A percentile compares a stretch with the other conserved stretches of the same genome.
Conservation (phyloP, 1,139 yeast genomes). For the Yamadazyma trypodendri region DNA sequence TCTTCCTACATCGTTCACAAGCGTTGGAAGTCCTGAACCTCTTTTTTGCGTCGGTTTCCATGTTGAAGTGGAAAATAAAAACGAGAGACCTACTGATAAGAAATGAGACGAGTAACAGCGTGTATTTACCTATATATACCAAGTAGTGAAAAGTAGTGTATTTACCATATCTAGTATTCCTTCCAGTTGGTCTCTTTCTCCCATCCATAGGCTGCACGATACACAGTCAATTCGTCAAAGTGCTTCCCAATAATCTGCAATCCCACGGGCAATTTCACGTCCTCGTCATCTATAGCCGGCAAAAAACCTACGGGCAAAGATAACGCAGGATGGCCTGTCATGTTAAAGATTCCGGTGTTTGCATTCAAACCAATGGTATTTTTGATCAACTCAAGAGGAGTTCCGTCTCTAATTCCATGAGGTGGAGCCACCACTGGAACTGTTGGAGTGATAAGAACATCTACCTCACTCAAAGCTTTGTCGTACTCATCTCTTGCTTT, state of each 20-base stretch:
- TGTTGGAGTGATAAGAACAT: constrained; percentile 14
- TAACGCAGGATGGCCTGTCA: constrained; percentile 36
- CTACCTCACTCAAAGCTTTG: constrained; percentile 20
- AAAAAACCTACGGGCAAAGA: constrained; percentile 31
- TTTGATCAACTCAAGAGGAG: constrained; percentile 16
- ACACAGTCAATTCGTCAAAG: constrained; percentile 14
- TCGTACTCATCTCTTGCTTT: constrained; percentile 29
- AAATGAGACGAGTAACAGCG: neutral
- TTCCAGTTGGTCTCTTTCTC: constrained; percentile 29
- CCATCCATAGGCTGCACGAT: constrained; percentile 26
- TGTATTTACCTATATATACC: neutral
- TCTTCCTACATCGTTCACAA: constrained; percentile 13
- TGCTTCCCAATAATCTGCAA: constrained; percentile 17
- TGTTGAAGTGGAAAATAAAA: neutral
- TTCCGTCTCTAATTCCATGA: constrained; percentile 14
- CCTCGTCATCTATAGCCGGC: constrained; percentile 17
- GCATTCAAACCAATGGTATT: constrained; percentile 33
- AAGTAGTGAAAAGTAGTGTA: neutral
- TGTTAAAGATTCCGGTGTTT: constrained; percentile 34
- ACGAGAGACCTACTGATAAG: neutral
- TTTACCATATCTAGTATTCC: neutral
- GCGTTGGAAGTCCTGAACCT: constrained; percentile 9
- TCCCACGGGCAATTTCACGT: constrained; percentile 31
- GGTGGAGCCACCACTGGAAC: constrained; percentile 16
- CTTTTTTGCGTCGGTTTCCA: constrained; percentile 1